Evolutionary conservation across 129 eudicot genomes (phyloP), one percentile per base, ranked within the genome.

Genomic region (Chrysanthemum lavandulifolium): DNA sequence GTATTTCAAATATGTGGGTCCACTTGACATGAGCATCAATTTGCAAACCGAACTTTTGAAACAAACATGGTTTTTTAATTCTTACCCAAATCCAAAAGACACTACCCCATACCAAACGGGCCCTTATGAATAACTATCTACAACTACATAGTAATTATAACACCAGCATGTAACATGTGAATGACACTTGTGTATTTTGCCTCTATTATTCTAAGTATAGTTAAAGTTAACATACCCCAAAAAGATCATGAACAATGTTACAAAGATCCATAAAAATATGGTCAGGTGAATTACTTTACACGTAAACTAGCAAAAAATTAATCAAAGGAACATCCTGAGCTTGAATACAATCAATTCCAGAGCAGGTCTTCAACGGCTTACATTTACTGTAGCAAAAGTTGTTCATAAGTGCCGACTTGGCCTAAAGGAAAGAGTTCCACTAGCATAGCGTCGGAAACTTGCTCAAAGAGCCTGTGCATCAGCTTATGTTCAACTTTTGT

Each of bases 191-290:
- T 21, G 60, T 50, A 67, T 67, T 49, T 50, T 67, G 45, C 61
- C 47, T 52, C 61, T 3, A 15, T 51, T 29, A 68, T 69, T 69
- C 50, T 31, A 52, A 52, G 29, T 68, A 7, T 31, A 29, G 12
- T 23, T 6, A 61, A 5, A 69, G 48, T 31, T 25, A 68, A 51
- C 55, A 52, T n/a, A 27, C 54, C 8, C 14, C 23, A 68, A 25
- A 69, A 69, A 36, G 64, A 69, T 33, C 31, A 69, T 54, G 55
- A 69, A 69, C 50, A 54, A 69, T 29, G 61, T 13, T 67, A 69
- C 62, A 69, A 54, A 52, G 61, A 15, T 67, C 58, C 27, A 8
- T 18, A 18, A n/a, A 29, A 19, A 58, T 19, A 19, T 58, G 61
- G 74, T 40, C 47, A 47, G 6, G 27, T 53, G 51, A 69, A 31